Evolutionary conservation across 495 filamentous ascomycete species (phyloP), one percentile per base, ranked within the genome.

Genomic region (Xylaria sp.): DNA sequence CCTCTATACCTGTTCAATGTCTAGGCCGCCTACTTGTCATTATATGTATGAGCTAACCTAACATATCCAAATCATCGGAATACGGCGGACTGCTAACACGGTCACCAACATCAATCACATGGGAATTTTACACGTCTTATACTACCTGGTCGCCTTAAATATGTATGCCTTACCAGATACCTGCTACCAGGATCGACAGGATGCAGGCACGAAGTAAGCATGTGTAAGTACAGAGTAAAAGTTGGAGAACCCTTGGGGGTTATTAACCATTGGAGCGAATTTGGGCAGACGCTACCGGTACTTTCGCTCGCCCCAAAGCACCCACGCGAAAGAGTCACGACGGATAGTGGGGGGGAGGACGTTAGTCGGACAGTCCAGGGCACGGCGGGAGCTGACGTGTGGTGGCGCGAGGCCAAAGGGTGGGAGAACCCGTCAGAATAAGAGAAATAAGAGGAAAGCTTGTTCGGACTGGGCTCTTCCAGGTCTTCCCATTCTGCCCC

Each of bases 401-500:
- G 55, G 15, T 33, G 17, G 31, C 29, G 8, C 33, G 11, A 5
- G 0, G 1, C 31, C 19, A 15, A 37, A 35, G 37, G 14, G 31
- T 37, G 33, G 29, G 55, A 33, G 29, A 21, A 59, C 21, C 57
- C 29, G 31, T 59, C 17, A 59, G 57, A 59, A 59, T 37, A 35
- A 59, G 15, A 57, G 12, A n/a, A n/a, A 31, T 8, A 40, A 19
- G 3, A 37, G 35, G 35, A 4, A 4, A 59, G 57, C 8, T 35
- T 37, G 31, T 59, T 59, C 31, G 29, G 57, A 21, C 57, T 55
- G 33, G 48, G 21, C 33, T 41, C 64, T 67, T 55, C 64, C 48
- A 67, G 33, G 64, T 55, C 46, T 67, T 41, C 64, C 64, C 64
- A 67, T 67, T 35, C 35, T 41, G 64, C 64, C n/a, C 46, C 3